Base-by-base conservation (phyloP, 192 early-diverging fungal genomes). In the Coemansia sp. region DNA sequence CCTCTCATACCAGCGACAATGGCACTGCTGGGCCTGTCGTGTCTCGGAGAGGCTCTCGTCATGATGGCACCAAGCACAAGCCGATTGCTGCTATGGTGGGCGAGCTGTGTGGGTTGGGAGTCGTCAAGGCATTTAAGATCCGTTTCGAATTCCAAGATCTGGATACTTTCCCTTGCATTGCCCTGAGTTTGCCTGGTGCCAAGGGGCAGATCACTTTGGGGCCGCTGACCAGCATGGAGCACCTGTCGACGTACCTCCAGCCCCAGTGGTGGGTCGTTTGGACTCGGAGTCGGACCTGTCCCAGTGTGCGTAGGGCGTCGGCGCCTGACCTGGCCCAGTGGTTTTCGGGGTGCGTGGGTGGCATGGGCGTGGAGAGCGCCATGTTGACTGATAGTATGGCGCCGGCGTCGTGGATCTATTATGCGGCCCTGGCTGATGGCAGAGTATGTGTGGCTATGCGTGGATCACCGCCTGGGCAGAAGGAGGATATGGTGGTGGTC, bases 251-350 rank as follows among this genome's bases (percentile, higher is more conserved):
- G 18, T 76, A 76, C 41, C 59, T 76, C 43, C 74, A 76, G 61
- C 74, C 74, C 4, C 69, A 67, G 57, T 76, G 74, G 74, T 76
- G 74, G 74, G 74, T 69, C 0, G 60, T 71, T 2, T 76, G 74
- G 74, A 60, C 53, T 3, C 25, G 48, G 18, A 5, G 57, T 4
- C 23, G 48, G 21, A 13, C 48, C 9, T 25, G 21, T 26, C 48
- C 48, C 21, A 52, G 52, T 6, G 59, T 70, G 21, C 63, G 55
- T 3, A 39, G 56, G 21, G 38, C 63, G 11, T 38, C 62, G 25
- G 56, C 73, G 2, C 13, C 59, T 42, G 53, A 53, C 21, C 56
- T 76, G 55, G 57, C 50, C 3, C 33, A 33, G 50, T 60, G 59
- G 61, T 76, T 76, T 53, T 28, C 48, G 35, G 35, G 25, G 14